phyloP scores from a whole-genome alignment of 306 rosid species.

The Inga leiocalycina region DNA sequence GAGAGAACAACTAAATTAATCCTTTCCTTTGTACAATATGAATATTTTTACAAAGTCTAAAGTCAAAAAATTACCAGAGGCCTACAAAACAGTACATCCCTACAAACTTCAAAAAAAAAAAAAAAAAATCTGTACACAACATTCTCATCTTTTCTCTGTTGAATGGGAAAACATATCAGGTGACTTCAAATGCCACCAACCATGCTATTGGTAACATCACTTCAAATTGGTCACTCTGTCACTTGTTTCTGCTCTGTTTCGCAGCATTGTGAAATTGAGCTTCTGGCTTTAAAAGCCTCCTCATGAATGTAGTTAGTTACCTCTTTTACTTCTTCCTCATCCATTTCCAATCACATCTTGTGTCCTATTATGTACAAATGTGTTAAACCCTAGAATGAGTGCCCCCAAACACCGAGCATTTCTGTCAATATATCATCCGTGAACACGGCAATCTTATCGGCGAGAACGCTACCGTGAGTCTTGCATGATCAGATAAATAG shows the following conservation, averaged over 20 bases:
- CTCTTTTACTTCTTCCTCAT: conserved; percentile 15
- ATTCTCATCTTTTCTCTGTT: conserved; percentile 23
- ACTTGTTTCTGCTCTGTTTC: conserved; percentile 10
- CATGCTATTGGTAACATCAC: neutral
- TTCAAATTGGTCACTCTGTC: conserved; percentile 8
- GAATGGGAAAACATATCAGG: conserved; percentile 23
- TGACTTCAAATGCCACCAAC: conserved; percentile 19
- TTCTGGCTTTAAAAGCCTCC: conserved; percentile 17
- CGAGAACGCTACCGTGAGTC: conserved; percentile 84
- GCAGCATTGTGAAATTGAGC: neutral
- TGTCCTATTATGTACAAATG: conserved; percentile 36
- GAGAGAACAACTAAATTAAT: conserved; percentile 14
- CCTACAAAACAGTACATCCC: conserved; percentile 54
- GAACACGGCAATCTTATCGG: conserved; percentile 87
- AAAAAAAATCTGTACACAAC: conserved; percentile 38
- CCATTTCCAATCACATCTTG: conserved; percentile 30
- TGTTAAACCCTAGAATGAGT: conserved; percentile 22
- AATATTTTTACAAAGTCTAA: conserved; percentile 30
- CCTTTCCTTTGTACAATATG: conserved; percentile 40
- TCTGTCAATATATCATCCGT: conserved; percentile 48
- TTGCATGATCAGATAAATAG: conserved; percentile 91
- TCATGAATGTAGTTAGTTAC: conserved; percentile 6
- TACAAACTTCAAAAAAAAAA: conserved; percentile 28
- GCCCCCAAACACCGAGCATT: neutral
- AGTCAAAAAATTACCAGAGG: conserved; percentile 33